Evolutionary conservation across 768 basidiomycete genomes (phyloP).

Genomic region (Hygrophorus russula): DNA sequence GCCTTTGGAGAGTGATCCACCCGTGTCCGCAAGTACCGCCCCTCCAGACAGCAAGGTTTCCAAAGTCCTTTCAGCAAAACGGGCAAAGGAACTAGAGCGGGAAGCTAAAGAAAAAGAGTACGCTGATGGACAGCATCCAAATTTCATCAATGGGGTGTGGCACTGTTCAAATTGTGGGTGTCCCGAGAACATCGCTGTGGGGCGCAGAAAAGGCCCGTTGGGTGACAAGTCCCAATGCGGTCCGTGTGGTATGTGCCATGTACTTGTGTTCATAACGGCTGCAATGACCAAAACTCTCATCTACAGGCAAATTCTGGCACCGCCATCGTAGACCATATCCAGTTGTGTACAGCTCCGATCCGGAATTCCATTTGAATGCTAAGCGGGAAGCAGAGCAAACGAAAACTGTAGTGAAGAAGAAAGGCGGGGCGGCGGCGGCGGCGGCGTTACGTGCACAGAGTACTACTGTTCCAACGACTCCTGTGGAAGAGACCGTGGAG

Average conservation of each 20-base stretch:
- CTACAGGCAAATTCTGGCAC: constrained; percentile 81
- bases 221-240: constrained; percentile 90
- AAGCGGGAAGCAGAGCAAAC: constrained; percentile 46
- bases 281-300: constrained; percentile 4
- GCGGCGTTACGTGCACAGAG: constrained; percentile 37
- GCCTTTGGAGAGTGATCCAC: constrained; percentile 53
- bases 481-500: constrained; percentile 26
- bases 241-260: constrained; percentile 64
- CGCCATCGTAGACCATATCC: constrained; percentile 73
- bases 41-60: constrained; percentile 37
- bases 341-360: constrained; percentile 69
- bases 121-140: constrained; percentile 72
- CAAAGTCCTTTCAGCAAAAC: constrained; percentile 43
- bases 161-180: constrained; percentile 94
- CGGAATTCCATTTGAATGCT: constrained; percentile 52
- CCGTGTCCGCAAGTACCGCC: constrained; percentile 24
- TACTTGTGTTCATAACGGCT: constrained; percentile 2
- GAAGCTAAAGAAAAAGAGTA: constrained; percentile 81
- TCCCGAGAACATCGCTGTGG: constrained; percentile 77
- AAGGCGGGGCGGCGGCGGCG: constrained; percentile 38
- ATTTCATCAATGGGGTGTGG: constrained; percentile 80
- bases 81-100: constrained; percentile 63
- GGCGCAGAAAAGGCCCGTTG: constrained; percentile 79
- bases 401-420: constrained; percentile 46
- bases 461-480: constrained; percentile 24